phyloP scores from a whole-genome alignment of 202 grass and related monocot species.

The Cymbopogon flexuosus region DNA sequence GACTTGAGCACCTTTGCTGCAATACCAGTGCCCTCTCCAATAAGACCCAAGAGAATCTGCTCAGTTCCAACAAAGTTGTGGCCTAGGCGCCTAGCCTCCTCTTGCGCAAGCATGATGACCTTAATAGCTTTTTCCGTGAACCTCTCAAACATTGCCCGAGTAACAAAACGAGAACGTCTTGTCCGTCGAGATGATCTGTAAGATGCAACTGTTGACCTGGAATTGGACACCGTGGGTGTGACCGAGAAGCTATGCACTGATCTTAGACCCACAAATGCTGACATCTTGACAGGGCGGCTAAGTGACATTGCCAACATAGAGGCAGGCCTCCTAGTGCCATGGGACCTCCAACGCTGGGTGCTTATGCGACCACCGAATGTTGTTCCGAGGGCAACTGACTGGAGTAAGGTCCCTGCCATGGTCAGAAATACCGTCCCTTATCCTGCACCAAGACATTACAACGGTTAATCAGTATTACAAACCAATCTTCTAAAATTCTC shows the following conservation, averaged over 20 bases:
- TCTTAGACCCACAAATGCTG: constrained; percentile 45
- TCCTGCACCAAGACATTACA: constrained; percentile 18
- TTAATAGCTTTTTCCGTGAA: background rate
- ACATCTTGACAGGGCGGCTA: constrained; percentile 48
- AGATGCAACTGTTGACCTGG: constrained; percentile 40
- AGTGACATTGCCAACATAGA: constrained; percentile 41
- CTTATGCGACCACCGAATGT: constrained; percentile 25
- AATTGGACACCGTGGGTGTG: constrained; percentile 4
- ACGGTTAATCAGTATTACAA: background rate
- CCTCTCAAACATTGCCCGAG: background rate
- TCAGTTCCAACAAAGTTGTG: constrained; percentile 91
- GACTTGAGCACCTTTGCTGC: constrained; percentile 92
- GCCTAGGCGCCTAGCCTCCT: constrained; percentile 77
- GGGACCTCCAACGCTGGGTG: constrained; percentile 27
- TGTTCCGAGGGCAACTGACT: constrained; percentile 37
- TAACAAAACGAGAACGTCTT: constrained; percentile 25
- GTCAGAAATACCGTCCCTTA: constrained; percentile 17
- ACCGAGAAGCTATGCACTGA: constrained; percentile 45
- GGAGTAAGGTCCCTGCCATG: constrained; percentile 45
- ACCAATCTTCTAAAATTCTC: background rate
- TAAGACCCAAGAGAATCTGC: constrained; percentile 80
- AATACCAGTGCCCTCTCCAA: constrained; percentile 88
- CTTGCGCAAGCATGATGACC: constrained; percentile 9
- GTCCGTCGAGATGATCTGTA: constrained; percentile 36
- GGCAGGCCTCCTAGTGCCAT: constrained; percentile 37